These are phyloP conservation scores for Hyaloscypha finlandica DNA, from an alignment of 495 filamentous ascomycete species.

Conservation along the genomic window DNA sequence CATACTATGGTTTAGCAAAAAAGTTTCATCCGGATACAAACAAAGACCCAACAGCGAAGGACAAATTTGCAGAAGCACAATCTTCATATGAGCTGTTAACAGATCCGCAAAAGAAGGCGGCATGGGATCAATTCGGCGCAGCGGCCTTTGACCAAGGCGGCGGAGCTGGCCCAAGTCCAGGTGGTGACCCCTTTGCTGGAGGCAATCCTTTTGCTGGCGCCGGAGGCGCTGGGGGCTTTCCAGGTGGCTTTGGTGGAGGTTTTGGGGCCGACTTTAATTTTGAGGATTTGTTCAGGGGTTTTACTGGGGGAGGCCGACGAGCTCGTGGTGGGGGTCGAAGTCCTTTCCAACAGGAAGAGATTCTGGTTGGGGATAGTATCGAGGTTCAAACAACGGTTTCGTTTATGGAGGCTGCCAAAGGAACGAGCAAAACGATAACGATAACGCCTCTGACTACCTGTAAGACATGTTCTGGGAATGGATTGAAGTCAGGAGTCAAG, in stretches of 20 bases:
- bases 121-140: slow-evolving; percentile 87
- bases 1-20: slow-evolving; percentile 97
- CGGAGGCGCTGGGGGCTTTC: slow-evolving; percentile 50
- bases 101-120: slow-evolving; percentile 86
- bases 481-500: slow-evolving; percentile 78
- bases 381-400: slow-evolving; percentile 89
- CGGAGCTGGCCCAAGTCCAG: slow-evolving; percentile 64
- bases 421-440: slow-evolving; percentile 72
- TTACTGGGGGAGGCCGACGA: slow-evolving; percentile 61
- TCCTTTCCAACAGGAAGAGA: slow-evolving; percentile 69
- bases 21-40: slow-evolving; percentile 98
- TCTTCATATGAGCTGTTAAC: slow-evolving; percentile 89
- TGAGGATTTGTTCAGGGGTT: slow-evolving; percentile 91
- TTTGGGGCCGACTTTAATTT: slow-evolving; percentile 87
- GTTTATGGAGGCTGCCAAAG: slow-evolving; percentile 96
- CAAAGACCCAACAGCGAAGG: slow-evolving; percentile 88
- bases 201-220: slow-evolving; percentile 67
- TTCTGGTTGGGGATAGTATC: slow-evolving; percentile 87
- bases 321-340: slow-evolving; percentile 52
- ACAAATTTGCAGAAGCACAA: slow-evolving; percentile 91
- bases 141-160: slow-evolving; percentile 82
- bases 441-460: slow-evolving; percentile 79
- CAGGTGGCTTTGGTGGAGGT: slow-evolving; percentile 54
- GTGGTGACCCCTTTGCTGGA: slow-evolving; percentile 50
- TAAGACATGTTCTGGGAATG: slow-evolving; percentile 77